Evolutionary conservation across 768 basidiomycete genomes (phyloP).

Genomic region (Pulveroboletus sp.): DNA sequence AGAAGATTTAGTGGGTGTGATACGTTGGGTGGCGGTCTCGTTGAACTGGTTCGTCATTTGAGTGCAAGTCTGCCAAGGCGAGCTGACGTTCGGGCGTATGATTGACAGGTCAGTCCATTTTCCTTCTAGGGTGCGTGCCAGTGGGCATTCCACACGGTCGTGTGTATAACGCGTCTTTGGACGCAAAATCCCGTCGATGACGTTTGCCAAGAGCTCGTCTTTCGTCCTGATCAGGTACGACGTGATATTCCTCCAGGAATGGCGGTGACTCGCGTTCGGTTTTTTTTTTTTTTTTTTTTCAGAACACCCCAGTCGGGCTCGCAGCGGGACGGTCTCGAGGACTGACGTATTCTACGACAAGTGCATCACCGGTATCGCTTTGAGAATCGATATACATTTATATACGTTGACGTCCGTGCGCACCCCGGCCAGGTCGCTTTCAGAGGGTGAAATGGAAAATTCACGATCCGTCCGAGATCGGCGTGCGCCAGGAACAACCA

Average conservation of each 20-base stretch:
- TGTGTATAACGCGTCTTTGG: conserved; percentile 49
- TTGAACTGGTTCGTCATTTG: conserved; percentile 63
- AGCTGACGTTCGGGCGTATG: no score
- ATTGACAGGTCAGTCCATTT: conserved; percentile 74
- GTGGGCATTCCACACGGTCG: no score
- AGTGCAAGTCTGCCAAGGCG: no score
- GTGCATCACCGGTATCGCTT: conserved; percentile 27
- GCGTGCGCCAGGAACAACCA: conserved; percentile 70
- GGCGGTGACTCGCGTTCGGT: no score
- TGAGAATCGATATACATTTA: background rate
- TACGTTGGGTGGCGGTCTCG: conserved; percentile 51
- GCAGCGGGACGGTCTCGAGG: conserved; percentile 67
- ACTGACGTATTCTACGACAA: conserved; percentile 64
- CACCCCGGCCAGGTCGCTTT: conserved; percentile 41
- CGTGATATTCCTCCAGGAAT: no score
- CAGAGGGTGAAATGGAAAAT: conserved; percentile 44
- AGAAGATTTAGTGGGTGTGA: conserved; percentile 60
- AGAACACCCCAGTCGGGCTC: conserved; percentile 73
- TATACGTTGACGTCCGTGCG: conserved; percentile 25
- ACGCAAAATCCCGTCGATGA: conserved; percentile 51
- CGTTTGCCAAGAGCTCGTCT: conserved; percentile 26
- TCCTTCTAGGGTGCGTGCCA: conserved; percentile 48
- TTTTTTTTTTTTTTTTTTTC: no score
- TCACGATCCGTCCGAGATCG: conserved; percentile 51
- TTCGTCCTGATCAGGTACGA: conserved; percentile 35